Percentiles rank a stretch among this genome's conserved stretches.
Conservation (phyloP, 2,329 filamentous ascomycete species). For the Ascochyta koolunga region DNA sequence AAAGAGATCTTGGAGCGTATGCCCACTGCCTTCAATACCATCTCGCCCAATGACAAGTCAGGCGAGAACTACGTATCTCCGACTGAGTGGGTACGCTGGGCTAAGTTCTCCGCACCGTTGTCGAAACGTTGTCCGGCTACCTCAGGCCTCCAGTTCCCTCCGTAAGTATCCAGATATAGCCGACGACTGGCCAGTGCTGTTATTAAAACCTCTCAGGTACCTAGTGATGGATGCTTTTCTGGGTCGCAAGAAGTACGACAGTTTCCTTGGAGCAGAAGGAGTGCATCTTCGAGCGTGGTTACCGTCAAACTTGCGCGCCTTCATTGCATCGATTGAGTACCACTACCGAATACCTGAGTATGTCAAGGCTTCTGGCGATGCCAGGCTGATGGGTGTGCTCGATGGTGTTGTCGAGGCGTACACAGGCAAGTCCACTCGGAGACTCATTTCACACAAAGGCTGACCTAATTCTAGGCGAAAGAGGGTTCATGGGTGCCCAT, state of each 20-base stretch:
- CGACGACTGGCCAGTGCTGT: not conserved
- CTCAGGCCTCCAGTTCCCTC: slow-evolving; percentile 33
- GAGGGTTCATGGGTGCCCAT: slow-evolving; percentile 63
- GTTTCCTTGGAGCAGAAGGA: slow-evolving; percentile 60
- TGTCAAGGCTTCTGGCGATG: slow-evolving; percentile 58
- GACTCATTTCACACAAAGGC: too few species aligned
- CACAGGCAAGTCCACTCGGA: slow-evolving; percentile 42
- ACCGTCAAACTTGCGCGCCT: slow-evolving; percentile 60
- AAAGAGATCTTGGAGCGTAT: slow-evolving; percentile 35
- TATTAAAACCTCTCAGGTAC: slow-evolving; percentile 6
- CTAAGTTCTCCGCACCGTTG: slow-evolving; percentile 34
- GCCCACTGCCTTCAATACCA: slow-evolving; percentile 33
- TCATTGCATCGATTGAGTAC: slow-evolving; percentile 62
- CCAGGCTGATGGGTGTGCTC: slow-evolving; percentile 58
- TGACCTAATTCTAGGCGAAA: slow-evolving; percentile 43
- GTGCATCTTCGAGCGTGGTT: slow-evolving; percentile 61
- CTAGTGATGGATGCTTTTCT: slow-evolving; percentile 37
- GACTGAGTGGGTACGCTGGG: slow-evolving; percentile 34
- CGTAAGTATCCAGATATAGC: not conserved
- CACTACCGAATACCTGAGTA: slow-evolving; percentile 62
- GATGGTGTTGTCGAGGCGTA: slow-evolving; percentile 64
- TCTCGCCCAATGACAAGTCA: slow-evolving; percentile 28
- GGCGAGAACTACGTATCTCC: slow-evolving; percentile 35
- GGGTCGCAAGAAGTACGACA: slow-evolving; percentile 55
- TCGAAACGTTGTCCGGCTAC: slow-evolving; percentile 34